These are phyloP conservation scores for Trichoderma semiorbis DNA, from an alignment of 2,329 filamentous ascomycete species.

Conservation along the genomic window DNA sequence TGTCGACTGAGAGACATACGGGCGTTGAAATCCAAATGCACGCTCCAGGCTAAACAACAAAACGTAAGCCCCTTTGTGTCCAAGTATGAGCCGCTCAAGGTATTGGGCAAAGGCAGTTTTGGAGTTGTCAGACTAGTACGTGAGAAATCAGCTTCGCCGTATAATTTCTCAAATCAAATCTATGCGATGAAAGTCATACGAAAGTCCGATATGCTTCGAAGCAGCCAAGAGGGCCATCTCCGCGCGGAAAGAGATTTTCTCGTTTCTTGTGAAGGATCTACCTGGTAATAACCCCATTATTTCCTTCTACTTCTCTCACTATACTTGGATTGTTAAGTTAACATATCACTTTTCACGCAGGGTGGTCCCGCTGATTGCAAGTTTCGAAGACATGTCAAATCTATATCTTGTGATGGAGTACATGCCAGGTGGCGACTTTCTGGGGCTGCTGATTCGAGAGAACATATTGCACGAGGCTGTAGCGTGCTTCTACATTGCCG, in stretches of 20 bases:
- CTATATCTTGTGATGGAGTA: constrained; percentile 98
- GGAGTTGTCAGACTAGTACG: constrained; percentile 84
- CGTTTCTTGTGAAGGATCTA: constrained; percentile 80
- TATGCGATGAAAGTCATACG: constrained; percentile 98
- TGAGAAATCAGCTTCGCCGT: constrained; percentile 47
- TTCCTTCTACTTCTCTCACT: not conserved
- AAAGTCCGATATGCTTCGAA: constrained; percentile 88
- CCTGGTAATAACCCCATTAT: constrained; percentile 54
- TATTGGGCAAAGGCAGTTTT: constrained; percentile 91
- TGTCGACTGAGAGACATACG: constrained; percentile 72
- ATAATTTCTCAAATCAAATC: constrained; percentile 48
- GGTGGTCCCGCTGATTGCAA: constrained; percentile 83
- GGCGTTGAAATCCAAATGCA: constrained; percentile 61
- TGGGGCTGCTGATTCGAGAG: constrained; percentile 80
- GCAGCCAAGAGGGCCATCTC: constrained; percentile 87
- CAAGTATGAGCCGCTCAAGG: constrained; percentile 72
- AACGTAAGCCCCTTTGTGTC: constrained; percentile 23
- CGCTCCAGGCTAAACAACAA: constrained; percentile 22
- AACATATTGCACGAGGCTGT: constrained; percentile 76
- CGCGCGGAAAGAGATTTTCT: constrained; percentile 90
- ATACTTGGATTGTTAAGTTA: not conserved
- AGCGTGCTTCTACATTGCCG: constrained; percentile 83
- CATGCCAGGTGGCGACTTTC: constrained; percentile 94
- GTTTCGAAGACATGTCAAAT: constrained; percentile 81
- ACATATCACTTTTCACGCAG: constrained; percentile 32